Evolutionary conservation across 148 eudicot species (phyloP).

Genomic region (Beta vulgaris): DNA sequence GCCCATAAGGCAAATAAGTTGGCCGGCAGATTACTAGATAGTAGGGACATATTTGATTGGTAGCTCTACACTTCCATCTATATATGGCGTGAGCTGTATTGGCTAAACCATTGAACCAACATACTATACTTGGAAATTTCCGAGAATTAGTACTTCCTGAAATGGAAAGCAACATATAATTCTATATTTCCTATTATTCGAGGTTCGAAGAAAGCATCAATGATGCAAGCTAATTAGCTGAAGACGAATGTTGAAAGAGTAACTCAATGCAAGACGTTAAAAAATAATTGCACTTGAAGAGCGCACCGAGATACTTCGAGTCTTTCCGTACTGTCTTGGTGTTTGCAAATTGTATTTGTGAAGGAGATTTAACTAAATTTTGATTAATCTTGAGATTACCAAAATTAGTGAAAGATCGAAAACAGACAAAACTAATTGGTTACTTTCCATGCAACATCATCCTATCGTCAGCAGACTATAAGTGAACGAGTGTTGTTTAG

Average conservation of each 20-base stretch:
- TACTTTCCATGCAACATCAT: too few species aligned
- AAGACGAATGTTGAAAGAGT: neutral
- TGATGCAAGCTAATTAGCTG: conserved; percentile 1
- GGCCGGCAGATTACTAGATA: too few species aligned
- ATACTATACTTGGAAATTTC: neutral
- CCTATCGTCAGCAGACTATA: too few species aligned
- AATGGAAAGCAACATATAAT: neutral
- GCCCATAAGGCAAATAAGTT: neutral
- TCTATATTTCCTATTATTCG: neutral
- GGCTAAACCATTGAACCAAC: neutral
- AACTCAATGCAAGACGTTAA: too few species aligned
- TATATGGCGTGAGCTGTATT: neutral
- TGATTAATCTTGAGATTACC: neutral
- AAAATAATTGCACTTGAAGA: neutral
- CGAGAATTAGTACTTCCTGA: neutral
- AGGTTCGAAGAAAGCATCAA: neutral
- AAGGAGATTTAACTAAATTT: neutral
- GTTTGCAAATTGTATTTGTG: neutral
- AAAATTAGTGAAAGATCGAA: neutral
- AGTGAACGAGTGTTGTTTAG: too few species aligned
- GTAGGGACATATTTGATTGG: too few species aligned
- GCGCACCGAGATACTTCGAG: neutral
- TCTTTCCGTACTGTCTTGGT: neutral
- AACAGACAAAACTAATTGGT: neutral
- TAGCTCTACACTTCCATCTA: neutral